A percentile compares a stretch with the other conserved stretches of the same genome.
Evolutionary conservation across 2,329 filamentous ascomycete genomes (phyloP).

Genomic region (Ascochyta koolunga): DNA sequence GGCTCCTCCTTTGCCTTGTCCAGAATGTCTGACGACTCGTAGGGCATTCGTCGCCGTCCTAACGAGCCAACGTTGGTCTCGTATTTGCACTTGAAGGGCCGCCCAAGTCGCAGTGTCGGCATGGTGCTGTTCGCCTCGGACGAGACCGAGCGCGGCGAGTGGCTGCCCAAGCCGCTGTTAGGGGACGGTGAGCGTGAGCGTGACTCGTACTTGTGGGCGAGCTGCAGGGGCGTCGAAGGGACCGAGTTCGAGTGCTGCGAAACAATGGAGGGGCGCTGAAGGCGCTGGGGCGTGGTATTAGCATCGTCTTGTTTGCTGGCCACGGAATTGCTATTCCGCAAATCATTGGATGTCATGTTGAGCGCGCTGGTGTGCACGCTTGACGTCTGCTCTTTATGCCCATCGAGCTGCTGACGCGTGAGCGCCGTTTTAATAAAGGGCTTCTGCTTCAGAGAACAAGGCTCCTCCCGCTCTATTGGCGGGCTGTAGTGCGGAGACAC

Average conservation of each 20-base stretch:
- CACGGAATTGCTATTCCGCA: slow-evolving; percentile 27
- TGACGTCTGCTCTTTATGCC: slow-evolving; percentile 40
- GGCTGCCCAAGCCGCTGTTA: slow-evolving; percentile 70
- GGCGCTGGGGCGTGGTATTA: slow-evolving; percentile 20
- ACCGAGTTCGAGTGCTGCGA: slow-evolving; percentile 84
- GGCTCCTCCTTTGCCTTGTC: slow-evolving; percentile 71
- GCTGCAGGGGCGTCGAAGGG: slow-evolving; percentile 90
- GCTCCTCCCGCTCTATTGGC: slow-evolving; percentile 41
- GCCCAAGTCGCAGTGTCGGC: slow-evolving; percentile 67
- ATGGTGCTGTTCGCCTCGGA: slow-evolving; percentile 83
- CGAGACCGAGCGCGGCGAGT: slow-evolving; percentile 87
- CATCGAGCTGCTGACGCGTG: slow-evolving; percentile 46
- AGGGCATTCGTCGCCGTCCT: slow-evolving; percentile 86
- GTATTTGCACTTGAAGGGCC: slow-evolving; percentile 75
- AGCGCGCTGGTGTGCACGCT: slow-evolving; percentile 45
- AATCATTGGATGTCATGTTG: slow-evolving; percentile 47
- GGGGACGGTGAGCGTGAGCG: slow-evolving; percentile 80
- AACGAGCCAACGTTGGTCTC: slow-evolving; percentile 80
- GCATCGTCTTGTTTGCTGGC: slow-evolving; percentile 38
- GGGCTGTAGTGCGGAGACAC: slow-evolving; percentile 48
- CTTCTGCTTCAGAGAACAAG: slow-evolving; percentile 40
- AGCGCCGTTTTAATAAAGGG: slow-evolving; percentile 32
- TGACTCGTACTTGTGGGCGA: slow-evolving; percentile 82
- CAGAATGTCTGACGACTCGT: slow-evolving; percentile 84
- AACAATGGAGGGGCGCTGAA: slow-evolving; percentile 57